Evolutionary conservation across 371 early-diverging fungal species (phyloP), one percentile per base, ranked within the genome.

Genomic region (Circinella minor): DNA sequence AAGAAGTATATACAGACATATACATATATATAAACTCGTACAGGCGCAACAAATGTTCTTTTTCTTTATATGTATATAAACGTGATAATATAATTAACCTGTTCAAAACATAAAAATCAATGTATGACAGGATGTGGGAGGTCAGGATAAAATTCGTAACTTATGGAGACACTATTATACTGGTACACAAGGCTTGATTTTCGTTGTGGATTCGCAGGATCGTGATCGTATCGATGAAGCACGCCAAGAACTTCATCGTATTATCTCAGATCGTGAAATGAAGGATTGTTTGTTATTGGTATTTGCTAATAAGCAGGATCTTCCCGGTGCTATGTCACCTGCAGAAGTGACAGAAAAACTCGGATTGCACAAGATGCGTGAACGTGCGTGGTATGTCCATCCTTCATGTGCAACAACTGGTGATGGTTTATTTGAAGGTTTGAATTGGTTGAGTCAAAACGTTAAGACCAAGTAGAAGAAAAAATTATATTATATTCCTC

Each of bases 101-200:
- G 18, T 34, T 8, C 17, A 18, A 43, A 51, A 51, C 8, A 17
- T 13, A n/a, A 51, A 51, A 17, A 13, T 51, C 8, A 14, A 51
- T 61, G 39, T 51, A 15, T 54, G 61, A 18, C 78, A 91, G 93
- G 95, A 95, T 79, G 94, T 95, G 0, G 95, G 95, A 63, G 95
- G 95, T 66, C 95, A 95, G 77, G 94, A 93, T 77, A 95, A 93
- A 81, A 95, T 95, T 74, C 82, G 95, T 60, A 94, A 94, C 49
- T 77, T 95, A 43, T 95, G 95, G 95, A 86, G 95, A 71, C 95
- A 94, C 69, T 95, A 95, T 79, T 94, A 92, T 69, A 90, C 93
- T 4, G 93, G 93, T 14, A 94, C 95, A 15, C 94, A 95, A 72
- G 95, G 93, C 36, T 78, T 95, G 48, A 92, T 95, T 65, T 94